Evolutionary conservation across 2,329 filamentous ascomycete genomes (phyloP), one percentile per base, ranked within the genome.

Genomic region (Diaporthe destruens): DNA sequence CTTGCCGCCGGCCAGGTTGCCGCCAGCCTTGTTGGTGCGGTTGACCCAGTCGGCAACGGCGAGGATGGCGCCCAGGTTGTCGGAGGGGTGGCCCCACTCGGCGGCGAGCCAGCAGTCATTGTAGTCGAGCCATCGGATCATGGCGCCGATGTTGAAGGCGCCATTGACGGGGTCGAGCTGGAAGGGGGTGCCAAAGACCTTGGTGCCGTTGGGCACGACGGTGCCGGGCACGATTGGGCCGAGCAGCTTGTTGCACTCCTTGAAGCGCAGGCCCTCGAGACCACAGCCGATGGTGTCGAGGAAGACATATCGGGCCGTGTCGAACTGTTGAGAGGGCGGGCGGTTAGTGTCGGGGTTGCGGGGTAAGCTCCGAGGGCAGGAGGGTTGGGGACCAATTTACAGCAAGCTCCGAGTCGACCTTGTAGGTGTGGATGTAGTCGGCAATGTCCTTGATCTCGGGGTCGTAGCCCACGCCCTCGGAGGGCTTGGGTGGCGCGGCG

Each of bases 61-160:
- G 75, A 99, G 90, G 81, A 99, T 99, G 79, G 96, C 96, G 75
- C 96, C 96, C 78, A 99, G 85, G 88, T 99, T 99, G 87, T 99
- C 96, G 6, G 95, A 98, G 75, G 96, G 96, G 84, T 99, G 96
- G 73, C 96, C 96, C 96, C 96, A 99, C 87, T 99, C 96, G 71
- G 96, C 96, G 56, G 96, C 96, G 76, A 98, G 89, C 96, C 96
- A 99, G 90, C 96, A 98, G 89, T 99, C 96, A 84, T 99, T 99
- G 90, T 98, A 99, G 87, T 99, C 96, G 80, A 99, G 90, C 96
- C 96, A 99, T 81, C 96, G 90, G 86, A 99, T 98, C 92, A 98
- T 97, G 80, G 96, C 93, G 79, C 96, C 96, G 79, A 99, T 98
- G 89, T 98, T 98, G 90, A 99, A 98, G 76, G 96, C 96, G 75